These are phyloP conservation scores for Juglanconis oblonga DNA, from an alignment of 2,329 filamentous ascomycete genomes.

Conservation along the genomic window DNA sequence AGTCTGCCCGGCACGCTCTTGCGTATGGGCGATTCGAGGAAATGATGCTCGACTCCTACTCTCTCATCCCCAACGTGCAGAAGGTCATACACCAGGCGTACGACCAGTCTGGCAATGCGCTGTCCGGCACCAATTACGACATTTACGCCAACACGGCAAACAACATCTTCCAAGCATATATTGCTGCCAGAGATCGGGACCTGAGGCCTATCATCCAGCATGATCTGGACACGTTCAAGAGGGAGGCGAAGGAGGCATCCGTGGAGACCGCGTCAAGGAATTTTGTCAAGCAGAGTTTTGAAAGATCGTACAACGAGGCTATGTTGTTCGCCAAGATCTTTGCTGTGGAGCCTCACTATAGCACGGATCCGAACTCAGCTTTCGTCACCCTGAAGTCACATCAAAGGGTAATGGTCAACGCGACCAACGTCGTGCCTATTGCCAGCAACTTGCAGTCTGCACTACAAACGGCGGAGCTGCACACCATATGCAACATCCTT, in stretches of 20 bases:
- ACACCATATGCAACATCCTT: conserved; percentile 52
- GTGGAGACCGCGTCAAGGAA: conserved; percentile 55
- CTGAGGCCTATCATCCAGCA: conserved; percentile 50
- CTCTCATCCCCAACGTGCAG: conserved; percentile 54
- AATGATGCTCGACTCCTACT: conserved; percentile 54
- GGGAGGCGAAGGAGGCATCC: conserved; percentile 47
- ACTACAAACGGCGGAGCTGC: conserved; percentile 45
- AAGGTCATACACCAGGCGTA: conserved; percentile 50
- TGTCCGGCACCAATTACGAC: conserved; percentile 42
- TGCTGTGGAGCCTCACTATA: conserved; percentile 52
- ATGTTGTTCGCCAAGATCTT: conserved; percentile 55
- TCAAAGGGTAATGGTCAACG: conserved; percentile 50
- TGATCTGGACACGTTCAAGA: conserved; percentile 53
- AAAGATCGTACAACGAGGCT: conserved; percentile 54
- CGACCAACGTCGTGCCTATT: conserved; percentile 52
- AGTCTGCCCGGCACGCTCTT: conserved; percentile 57
- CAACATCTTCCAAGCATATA: conserved; percentile 53
- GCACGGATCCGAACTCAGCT: conserved; percentile 44
- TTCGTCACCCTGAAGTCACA: conserved; percentile 49
- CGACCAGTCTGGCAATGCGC: conserved; percentile 47
- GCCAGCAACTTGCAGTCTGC: conserved; percentile 47
- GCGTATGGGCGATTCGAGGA: conserved; percentile 60
- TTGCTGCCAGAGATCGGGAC: conserved; percentile 51
- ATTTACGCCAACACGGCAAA: conserved; percentile 53
- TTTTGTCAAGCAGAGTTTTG: conserved; percentile 58